Base-by-base conservation (phyloP, 2,329 filamentous ascomycete species). In the Trichoderma polysporum region DNA sequence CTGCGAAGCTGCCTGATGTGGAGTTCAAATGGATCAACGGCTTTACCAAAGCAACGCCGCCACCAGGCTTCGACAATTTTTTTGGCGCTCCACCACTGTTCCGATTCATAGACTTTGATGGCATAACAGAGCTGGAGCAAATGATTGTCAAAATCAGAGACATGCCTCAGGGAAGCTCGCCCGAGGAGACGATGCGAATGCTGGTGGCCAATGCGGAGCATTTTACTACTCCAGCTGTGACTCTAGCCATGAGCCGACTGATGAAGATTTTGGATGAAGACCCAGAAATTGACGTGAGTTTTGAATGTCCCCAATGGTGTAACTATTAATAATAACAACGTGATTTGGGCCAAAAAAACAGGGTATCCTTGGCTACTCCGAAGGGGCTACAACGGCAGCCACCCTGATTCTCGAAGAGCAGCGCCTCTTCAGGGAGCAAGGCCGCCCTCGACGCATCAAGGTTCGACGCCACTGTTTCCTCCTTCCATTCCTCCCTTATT, bases 351-450 rank as follows among this genome's bases (percentile, higher is more conserved):
- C 2, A 45, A 15, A 25, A 15, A 22, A 17, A n/a, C n/a, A 76
- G 72, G 86, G 84, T 2, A 83, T 89, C 53, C 79, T 89, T 19
- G 86, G 86, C 1, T 89, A 88, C 71, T 88, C 85, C 0, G 86
- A 89, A 72, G 86, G 86, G 3, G 85, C 86, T 1, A 84, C 83
- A 0, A 80, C 85, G 15, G 86, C 86, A 0, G 82, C 82, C 0
- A 85, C 82, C 0, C 72, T 85, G 9, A 76, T 87, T 9, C 75
- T 87, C 3, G 82, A 86, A 59, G 84, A 87, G 71, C 76, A 80
- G 63, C 76, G 79, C 4, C 76, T 80, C 12, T 72, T 67, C 12
- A 72, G 75, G 50, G 70, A 76, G 49, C 63, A 74, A 15, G 76
- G 75, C 12, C 71, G 73, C 15, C 74, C 76, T 2, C 74, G 79